Evolutionary conservation across 257 asterid genomes (phyloP).

Genomic region (Solanum corneliomulleri): DNA sequence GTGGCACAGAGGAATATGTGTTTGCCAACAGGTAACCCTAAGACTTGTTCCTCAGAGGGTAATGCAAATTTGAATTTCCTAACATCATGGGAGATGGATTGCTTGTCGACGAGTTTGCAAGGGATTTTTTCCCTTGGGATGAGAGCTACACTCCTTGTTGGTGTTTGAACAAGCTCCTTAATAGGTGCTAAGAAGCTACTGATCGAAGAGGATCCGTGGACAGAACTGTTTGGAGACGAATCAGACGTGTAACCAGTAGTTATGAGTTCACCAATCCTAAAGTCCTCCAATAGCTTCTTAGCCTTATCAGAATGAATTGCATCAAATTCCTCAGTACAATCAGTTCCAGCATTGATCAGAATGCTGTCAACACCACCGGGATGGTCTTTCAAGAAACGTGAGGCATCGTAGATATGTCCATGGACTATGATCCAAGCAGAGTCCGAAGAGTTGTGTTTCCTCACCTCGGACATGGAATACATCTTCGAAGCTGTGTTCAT

Average conservation of each 20-base stretch:
- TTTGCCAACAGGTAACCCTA: conserved; percentile 75
- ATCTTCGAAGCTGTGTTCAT: conserved; percentile 62
- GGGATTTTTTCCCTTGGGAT: conserved; percentile 59
- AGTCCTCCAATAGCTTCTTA: conserved; percentile 58
- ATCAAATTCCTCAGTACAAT: conserved; percentile 89
- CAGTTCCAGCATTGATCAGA: conserved; percentile 85
- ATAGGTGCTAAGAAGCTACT: conserved; percentile 32
- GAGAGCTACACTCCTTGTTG: conserved; percentile 28
- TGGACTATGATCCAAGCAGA: conserved; percentile 92
- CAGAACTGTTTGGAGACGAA: conserved; percentile 59
- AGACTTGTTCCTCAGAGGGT: conserved; percentile 54
- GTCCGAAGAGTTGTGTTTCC: conserved; percentile 51
- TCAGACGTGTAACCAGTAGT: conserved; percentile 59
- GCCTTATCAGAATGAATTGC: conserved; percentile 88
- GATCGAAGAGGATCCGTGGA: conserved; percentile 47
- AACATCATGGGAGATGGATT: conserved; percentile 63
- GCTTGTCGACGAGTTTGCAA: conserved; percentile 48
- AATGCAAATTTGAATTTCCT: conserved; percentile 52
- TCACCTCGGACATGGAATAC: conserved; percentile 58
- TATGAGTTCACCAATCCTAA: conserved; percentile 65
- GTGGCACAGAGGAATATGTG: conserved; percentile 71
- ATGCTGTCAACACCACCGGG: conserved; percentile 94
- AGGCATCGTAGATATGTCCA: conserved; percentile 78
- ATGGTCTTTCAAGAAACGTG: conserved; percentile 69
- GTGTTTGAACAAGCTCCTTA: conserved; percentile 21